Evolutionary conservation across 2,329 filamentous ascomycete genomes (phyloP).

Genomic region (Colletotrichum destructivum): DNA sequence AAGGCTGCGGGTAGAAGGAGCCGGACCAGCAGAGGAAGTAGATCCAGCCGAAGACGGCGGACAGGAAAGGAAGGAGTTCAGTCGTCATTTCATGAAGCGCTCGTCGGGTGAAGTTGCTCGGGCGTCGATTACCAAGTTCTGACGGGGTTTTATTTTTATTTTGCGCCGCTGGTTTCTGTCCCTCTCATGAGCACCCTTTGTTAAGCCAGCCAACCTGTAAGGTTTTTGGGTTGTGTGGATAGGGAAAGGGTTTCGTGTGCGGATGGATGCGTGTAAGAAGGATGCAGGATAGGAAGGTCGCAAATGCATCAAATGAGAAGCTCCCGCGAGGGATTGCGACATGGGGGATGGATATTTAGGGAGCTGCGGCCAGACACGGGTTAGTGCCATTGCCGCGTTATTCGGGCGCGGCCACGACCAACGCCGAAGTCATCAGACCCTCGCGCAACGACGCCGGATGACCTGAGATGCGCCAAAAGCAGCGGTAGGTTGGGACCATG

Average conservation of each 20-base stretch:
- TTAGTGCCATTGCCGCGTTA: constrained; percentile 29
- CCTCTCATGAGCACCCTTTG: constrained; percentile 3
- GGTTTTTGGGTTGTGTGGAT: background rate
- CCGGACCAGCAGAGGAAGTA: constrained; percentile 85
- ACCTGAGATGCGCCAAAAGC: constrained; percentile 9
- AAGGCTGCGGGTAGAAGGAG: constrained; percentile 93
- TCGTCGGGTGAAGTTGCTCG: background rate
- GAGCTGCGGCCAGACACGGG: constrained; percentile 1
- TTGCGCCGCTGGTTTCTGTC: background rate
- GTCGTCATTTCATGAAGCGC: constrained; percentile 39
- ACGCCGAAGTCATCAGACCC: constrained; percentile 7
- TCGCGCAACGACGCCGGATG: background rate
- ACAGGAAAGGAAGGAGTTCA: constrained; percentile 64
- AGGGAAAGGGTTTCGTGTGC: background rate
- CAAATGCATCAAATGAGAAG: constrained; percentile 3
- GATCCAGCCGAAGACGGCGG: constrained; percentile 79
- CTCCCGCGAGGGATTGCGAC: constrained; percentile 26
- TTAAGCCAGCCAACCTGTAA: constrained; percentile 23
- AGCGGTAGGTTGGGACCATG: constrained; percentile 16
- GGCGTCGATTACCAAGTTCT: background rate
- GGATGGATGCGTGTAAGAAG: background rate
- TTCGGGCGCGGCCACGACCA: background rate
- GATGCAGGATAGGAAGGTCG: background rate
- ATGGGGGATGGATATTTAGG: background rate
- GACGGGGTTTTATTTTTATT: background rate